Base-by-base conservation (phyloP, 2,329 filamentous ascomycete genomes). In the Rhynchosporium graminicola region DNA sequence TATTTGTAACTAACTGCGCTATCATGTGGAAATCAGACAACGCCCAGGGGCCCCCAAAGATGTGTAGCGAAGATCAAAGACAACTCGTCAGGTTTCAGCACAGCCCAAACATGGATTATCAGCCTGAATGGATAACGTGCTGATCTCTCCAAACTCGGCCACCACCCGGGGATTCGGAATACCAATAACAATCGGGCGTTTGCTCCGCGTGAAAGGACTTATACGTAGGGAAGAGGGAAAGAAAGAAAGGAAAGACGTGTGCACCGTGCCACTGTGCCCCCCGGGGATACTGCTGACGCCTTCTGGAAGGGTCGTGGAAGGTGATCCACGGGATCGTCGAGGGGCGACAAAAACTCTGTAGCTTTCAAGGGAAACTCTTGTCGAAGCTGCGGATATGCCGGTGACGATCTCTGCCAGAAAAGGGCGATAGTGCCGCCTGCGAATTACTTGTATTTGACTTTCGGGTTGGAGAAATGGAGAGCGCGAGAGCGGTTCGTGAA, bases 31-130 rank as follows among this genome's bases (percentile, higher is more conserved):
- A 54, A 52, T 54, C 50, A 54, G 38, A 42, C 36, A 36, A 54
- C 26, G 36, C n/a, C 50, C 33, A 28, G 33, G 50, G 50, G n/a
- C 38, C 8, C 7, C 38, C 26, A 13, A 51, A 52, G 31, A 54
- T 42, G 50, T 54, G 50, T 54, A 54, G 50, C 50, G 50, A 54
- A 54, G 12, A 40, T 40, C 5, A 9, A 42, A 13, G 20, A 40
- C 36, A 40, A 54, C 50, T 54, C 36, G 50, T 42, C 50, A 54
- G 50, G 50, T 54, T 54, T 54, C 50, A 54, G 40, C 50, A 54
- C 50, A 40, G 50, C 50, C 50, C 50, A 54, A 28, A 36, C 50
- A 52, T 31, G 9, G 50, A 45, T n/a, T n/a, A n/a, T 33, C 36
- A 54, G 33, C 50, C 36, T 54, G 36, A 54, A 40, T 15, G 8